A percentile compares a stretch with the other conserved stretches of the same genome.
Conservation (phyloP, 805 yeast genomes). For the Limtongia smithiae region DNA sequence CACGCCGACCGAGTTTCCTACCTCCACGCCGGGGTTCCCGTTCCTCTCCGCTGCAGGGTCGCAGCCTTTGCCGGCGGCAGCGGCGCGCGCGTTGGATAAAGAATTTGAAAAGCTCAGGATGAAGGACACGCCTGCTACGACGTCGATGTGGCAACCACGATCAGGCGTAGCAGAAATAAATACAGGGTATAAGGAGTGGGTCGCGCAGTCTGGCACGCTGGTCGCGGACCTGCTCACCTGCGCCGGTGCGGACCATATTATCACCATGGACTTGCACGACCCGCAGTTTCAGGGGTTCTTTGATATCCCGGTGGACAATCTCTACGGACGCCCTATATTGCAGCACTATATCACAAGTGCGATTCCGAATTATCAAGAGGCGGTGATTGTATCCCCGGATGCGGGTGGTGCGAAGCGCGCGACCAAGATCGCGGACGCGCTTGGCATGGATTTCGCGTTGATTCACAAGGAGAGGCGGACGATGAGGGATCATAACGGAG, state of each 20-base stretch:
- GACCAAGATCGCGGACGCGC: slow-evolving; percentile 84
- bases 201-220: slow-evolving; percentile 75
- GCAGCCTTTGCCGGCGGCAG: not conserved
- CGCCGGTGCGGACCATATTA: slow-evolving; percentile 94
- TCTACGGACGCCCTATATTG: slow-evolving; percentile 81
- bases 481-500: slow-evolving; percentile 29
- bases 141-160: slow-evolving; percentile 18
- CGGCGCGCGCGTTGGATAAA: slow-evolving; percentile 14
- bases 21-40: slow-evolving; percentile 11
- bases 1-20: not conserved
- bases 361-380: slow-evolving; percentile 75
- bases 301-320: slow-evolving; percentile 91
- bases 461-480: slow-evolving; percentile 88
- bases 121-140: not conserved
- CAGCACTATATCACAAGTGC: slow-evolving; percentile 76
- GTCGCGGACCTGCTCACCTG: slow-evolving; percentile 82
- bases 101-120: slow-evolving; percentile 15
- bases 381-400: slow-evolving; percentile 94
- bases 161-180: slow-evolving; percentile 35
- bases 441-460: slow-evolving; percentile 86
- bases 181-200: slow-evolving; percentile 87
- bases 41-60: not conserved
- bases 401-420: slow-evolving; percentile 99
- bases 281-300: slow-evolving; percentile 98
- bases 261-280: slow-evolving; percentile 97